Base-by-base conservation (phyloP, 257 asterid genomes). In the Solanum acaule region DNA sequence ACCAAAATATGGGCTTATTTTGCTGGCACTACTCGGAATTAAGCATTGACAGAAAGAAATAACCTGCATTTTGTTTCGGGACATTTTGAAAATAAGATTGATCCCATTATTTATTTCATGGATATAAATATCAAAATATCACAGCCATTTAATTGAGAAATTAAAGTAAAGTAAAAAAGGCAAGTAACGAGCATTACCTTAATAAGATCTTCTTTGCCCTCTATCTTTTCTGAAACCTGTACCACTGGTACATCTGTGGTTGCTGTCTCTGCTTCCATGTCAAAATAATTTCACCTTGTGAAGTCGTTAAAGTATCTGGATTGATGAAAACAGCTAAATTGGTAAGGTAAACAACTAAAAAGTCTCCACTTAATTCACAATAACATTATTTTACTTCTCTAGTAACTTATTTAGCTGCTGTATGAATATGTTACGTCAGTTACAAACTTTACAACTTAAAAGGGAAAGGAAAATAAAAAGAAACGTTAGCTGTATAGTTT, bases 211-310 rank as follows among this genome's bases (percentile, higher is more conserved):
- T 86, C 90, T 46, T 89, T 89, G 89, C 78, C 72, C 82, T 87
- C 90, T 75, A 86, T 90, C 40, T 91, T 93, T 83, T 93, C 94
- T 16, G 88, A 91, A 77, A 88, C 75, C 90, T 91, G 92, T n/a
- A 90, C 81, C 76, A 73, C 89, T 42, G 93, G 93, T 85, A 92
- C 83, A 70, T 94, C 93, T 88, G 85, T 86, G 82, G 71, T 86
- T 85, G 92, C 33, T 27, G 93, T 86, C 73, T 93, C 98, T 29
- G 86, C 94, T 86, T 95, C 96, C 98, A 96, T 96, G 59, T 49
- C 91, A 70, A 68, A 85, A 88, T 73, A 63, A 88, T 52, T 70
- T 83, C 61, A 76, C 35, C 49, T 61, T 77, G 49, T 86, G 88
- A 78, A 78, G 84, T 13, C 42, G 88, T 86, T 59, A 68, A 78